These are phyloP conservation scores for Rutidosis leptorrhynchoides DNA, from an alignment of 129 eudicot species.

Conservation along the genomic window DNA sequence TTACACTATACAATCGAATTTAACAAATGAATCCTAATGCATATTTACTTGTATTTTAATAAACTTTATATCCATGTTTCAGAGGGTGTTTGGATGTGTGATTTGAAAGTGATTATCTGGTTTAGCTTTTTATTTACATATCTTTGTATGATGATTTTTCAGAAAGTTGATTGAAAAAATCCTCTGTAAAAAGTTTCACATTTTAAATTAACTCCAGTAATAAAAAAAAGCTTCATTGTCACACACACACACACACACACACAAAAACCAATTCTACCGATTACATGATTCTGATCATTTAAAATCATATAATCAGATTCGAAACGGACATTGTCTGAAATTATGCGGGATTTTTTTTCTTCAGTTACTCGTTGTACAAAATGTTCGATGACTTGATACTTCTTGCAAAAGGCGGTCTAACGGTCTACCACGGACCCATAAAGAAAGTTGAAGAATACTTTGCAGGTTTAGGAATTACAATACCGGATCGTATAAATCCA, in stretches of 20 bases:
- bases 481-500: conserved; percentile 82
- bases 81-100: background rate
- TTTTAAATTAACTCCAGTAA: background rate
- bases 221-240: background rate
- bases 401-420: conserved; percentile 85
- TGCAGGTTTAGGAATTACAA: conserved; percentile 59
- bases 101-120: background rate
- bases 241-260: no score
- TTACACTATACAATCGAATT: background rate
- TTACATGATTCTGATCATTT: background rate
- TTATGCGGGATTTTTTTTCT: background rate
- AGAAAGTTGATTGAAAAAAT: no score
- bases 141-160: background rate
- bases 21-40: background rate
- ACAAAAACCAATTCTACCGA: background rate
- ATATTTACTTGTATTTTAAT: background rate
- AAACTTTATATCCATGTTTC: background rate
- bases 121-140: background rate
- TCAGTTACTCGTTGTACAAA: conserved; percentile 80
- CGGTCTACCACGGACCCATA: conserved; percentile 72
- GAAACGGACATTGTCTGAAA: background rate
- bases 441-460: conserved; percentile 86
- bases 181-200: background rate
- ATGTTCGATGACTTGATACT: conserved; percentile 90
- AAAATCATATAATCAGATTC: background rate